A percentile compares a stretch with the other conserved stretches of the same genome.
These are phyloP conservation scores for Fusarium agapanthi DNA, from an alignment of 2,329 filamentous ascomycete species.

Conservation along the genomic window DNA sequence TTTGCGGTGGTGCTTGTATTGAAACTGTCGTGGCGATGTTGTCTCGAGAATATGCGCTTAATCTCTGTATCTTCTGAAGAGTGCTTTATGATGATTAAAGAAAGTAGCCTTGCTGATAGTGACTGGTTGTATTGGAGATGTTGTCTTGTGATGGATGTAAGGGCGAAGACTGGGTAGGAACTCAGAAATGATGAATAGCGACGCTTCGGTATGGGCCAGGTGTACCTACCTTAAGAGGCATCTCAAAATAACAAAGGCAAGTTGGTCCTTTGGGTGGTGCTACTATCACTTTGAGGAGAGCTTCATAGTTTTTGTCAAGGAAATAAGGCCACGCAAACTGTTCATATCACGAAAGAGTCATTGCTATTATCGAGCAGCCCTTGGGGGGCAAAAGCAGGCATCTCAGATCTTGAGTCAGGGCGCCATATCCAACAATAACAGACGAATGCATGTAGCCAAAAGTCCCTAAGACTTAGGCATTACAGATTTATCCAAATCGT, in stretches of 20 bases:
- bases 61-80: neutral
- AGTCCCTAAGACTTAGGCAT: neutral
- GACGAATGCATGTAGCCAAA: neutral
- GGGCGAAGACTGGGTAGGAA: neutral
- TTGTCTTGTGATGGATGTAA: neutral
- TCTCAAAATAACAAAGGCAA: neutral
- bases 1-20: neutral
- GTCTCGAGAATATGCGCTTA: neutral
- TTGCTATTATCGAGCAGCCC: neutral
- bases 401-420: neutral
- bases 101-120: neutral
- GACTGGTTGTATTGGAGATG: neutral
- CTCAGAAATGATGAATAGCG: neutral
- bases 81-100: neutral
- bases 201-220: neutral
- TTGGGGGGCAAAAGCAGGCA: neutral
- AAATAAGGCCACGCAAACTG: neutral
- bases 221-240: neutral
- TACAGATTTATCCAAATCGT: neutral
- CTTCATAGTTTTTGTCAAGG: neutral
- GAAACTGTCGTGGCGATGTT: neutral
- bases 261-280: neutral
- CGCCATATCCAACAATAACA: neutral
- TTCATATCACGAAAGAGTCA: neutral
- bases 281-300: neutral